A percentile compares a stretch with the other conserved stretches of the same genome.
Evolutionary conservation across 768 basidiomycete genomes (phyloP).

Genomic region (Auricularia sp.): DNA sequence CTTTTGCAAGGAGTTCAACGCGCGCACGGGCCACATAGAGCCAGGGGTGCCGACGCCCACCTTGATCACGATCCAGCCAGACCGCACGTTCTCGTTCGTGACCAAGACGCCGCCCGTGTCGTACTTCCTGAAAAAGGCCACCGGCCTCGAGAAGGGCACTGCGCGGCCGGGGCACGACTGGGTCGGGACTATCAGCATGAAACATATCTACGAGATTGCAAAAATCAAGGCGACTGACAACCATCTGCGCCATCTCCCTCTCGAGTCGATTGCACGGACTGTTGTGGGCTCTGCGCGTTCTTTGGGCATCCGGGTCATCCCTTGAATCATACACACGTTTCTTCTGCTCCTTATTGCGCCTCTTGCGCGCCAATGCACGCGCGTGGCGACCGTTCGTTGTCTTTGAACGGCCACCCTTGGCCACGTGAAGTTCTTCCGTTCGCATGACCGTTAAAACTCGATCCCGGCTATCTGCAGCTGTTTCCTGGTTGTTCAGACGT

Average conservation of each 20-base stretch:
- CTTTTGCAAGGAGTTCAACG: slow-evolving; percentile 99
- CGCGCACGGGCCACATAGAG: slow-evolving; percentile 81
- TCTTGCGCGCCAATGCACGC: not conserved
- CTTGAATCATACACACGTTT: slow-evolving; percentile 28
- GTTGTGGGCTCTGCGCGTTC: slow-evolving; percentile 83
- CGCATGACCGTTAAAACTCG: not conserved
- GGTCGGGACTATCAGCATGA: slow-evolving; percentile 77
- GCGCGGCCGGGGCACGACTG: slow-evolving; percentile 71
- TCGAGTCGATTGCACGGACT: slow-evolving; percentile 82
- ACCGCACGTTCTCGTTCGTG: slow-evolving; percentile 88
- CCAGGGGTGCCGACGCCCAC: slow-evolving; percentile 84
- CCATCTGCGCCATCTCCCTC: slow-evolving; percentile 73
- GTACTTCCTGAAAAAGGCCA: slow-evolving; percentile 84
- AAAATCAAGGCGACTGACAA: slow-evolving; percentile 92
- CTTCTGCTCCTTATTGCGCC: not conserved
- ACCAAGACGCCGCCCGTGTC: slow-evolving; percentile 86
- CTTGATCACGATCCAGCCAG: slow-evolving; percentile 86
- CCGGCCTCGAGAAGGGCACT: slow-evolving; percentile 84
- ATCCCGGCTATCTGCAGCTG: not conserved
- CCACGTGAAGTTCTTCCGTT: not conserved
- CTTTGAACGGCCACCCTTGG: not conserved
- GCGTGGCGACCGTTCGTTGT: not conserved
- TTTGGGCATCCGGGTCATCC: slow-evolving; percentile 82
- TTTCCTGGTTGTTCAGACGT: not conserved
- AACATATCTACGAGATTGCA: slow-evolving; percentile 98